A percentile compares a stretch with the other conserved stretches of the same genome.
Evolutionary conservation across 805 yeast species (phyloP).

Genomic region (Dipodascus geniculatus): DNA sequence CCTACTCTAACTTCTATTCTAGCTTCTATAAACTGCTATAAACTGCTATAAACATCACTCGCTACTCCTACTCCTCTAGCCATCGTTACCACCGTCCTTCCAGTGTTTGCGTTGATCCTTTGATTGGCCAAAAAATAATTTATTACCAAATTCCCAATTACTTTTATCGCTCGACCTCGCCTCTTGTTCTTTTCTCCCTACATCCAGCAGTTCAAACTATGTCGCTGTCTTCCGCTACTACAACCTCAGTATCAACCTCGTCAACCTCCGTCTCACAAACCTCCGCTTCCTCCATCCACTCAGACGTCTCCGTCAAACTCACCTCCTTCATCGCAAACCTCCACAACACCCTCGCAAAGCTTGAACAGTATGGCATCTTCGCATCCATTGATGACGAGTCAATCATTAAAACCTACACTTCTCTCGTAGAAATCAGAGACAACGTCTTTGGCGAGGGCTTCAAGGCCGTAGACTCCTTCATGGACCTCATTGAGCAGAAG

Average conservation of each 20-base stretch:
- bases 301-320: neutral
- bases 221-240: neutral
- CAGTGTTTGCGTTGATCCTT: no score
- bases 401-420: constrained; percentile 18
- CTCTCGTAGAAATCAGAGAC: constrained; percentile 20
- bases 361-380: neutral
- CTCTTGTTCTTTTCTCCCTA: neutral
- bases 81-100: no score
- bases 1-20: no score
- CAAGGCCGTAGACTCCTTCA: constrained; percentile 24
- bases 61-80: no score
- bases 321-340: neutral
- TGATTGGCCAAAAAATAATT: no score
- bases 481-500: constrained; percentile 19
- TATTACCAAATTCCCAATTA: no score
- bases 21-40: no score
- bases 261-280: neutral
- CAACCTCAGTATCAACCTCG: neutral
- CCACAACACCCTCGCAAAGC: neutral
- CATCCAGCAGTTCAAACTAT: no score
- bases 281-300: neutral
- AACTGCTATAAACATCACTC: no score
- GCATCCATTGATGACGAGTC: constrained; percentile 18
- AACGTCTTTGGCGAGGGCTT: constrained; percentile 23
- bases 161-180: no score